Conservation (phyloP, 139 green algal genomes). For the Edaphochlamys debaryana region DNA sequence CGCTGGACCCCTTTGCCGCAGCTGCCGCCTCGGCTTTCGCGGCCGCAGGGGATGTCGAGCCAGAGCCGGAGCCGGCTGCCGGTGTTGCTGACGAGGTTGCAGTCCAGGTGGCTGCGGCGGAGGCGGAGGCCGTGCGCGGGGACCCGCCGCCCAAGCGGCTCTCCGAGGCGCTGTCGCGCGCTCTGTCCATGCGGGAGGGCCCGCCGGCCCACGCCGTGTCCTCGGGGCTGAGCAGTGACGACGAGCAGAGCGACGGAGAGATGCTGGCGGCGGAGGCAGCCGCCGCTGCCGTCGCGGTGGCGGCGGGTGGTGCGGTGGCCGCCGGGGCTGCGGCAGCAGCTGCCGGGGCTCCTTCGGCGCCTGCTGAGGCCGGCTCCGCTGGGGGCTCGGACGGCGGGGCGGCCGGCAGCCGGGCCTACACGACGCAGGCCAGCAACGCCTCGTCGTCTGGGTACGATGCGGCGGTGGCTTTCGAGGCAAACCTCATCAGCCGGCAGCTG, state of each 20-base stretch:
- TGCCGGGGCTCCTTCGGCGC: too few relatives aligned
- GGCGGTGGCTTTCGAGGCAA: constrained; percentile 9
- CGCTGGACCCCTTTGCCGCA: too few relatives aligned
- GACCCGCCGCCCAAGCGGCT: background rate
- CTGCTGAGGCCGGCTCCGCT: too few relatives aligned
- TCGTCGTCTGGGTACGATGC: constrained; percentile 18
- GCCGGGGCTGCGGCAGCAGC: too few relatives aligned
- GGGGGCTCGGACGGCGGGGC: background rate
- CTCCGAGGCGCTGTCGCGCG: background rate
- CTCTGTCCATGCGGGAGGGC: background rate
- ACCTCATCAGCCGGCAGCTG: constrained; percentile 14
- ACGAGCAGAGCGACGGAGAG: background rate
- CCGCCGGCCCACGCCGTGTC: background rate
- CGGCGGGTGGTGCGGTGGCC: too few relatives aligned
- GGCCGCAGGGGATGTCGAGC: too few relatives aligned
- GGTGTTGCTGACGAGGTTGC: too few relatives aligned
- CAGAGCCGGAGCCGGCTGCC: too few relatives aligned
- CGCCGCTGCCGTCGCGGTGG: background rate
- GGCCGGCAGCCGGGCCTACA: background rate
- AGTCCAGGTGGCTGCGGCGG: too few relatives aligned
- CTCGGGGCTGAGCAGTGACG: too few relatives aligned
- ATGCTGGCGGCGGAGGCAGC: background rate
- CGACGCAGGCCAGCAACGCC: background rate
- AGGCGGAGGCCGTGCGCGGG: too few relatives aligned
- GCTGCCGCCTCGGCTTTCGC: too few relatives aligned